Percentiles rank a stretch among this genome's conserved stretches.
These are phyloP conservation scores for Diaporthe citriasiana DNA, from an alignment of 2,329 filamentous ascomycete species.

Conservation along the genomic window DNA sequence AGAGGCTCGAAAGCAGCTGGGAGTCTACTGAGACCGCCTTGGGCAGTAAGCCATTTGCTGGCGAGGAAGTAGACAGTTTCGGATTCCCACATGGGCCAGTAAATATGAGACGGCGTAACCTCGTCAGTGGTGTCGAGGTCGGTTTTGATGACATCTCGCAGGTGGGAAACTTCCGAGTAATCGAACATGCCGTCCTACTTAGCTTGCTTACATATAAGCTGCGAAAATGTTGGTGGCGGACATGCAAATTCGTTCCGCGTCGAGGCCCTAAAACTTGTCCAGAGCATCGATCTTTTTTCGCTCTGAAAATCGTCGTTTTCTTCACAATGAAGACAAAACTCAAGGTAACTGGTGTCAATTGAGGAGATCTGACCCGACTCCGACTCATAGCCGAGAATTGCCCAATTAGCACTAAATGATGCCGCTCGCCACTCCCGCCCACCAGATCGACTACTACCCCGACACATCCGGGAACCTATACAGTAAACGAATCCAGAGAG, in stretches of 20 bases:
- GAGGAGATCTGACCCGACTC: neutral
- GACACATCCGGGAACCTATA: neutral
- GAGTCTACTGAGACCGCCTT: conserved; percentile 53
- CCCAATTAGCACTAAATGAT: conserved; percentile 2
- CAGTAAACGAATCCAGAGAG: neutral
- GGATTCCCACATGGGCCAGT: conserved; percentile 51
- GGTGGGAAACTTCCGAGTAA: conserved; percentile 50
- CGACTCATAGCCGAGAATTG: neutral
- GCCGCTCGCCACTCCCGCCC: neutral
- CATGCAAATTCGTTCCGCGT: conserved; percentile 44
- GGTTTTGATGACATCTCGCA: conserved; percentile 53
- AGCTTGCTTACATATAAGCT: conserved; percentile 51
- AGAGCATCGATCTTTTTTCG: conserved; percentile 45
- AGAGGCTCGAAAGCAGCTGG: conserved; percentile 54
- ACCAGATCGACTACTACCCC: neutral
- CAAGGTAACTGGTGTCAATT: neutral
- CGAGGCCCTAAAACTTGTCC: conserved; percentile 48
- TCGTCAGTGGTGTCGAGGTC: conserved; percentile 56
- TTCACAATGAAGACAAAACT: too few relatives aligned
- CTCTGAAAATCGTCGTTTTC: too few relatives aligned
- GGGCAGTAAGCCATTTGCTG: conserved; percentile 48
- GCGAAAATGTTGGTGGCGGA: conserved; percentile 50
- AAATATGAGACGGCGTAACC: conserved; percentile 46
- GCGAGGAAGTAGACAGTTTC: conserved; percentile 49
- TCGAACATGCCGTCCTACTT: conserved; percentile 49